Base-by-base conservation (phyloP, 768 basidiomycete species). In the Kwoniella dendrophila region DNA sequence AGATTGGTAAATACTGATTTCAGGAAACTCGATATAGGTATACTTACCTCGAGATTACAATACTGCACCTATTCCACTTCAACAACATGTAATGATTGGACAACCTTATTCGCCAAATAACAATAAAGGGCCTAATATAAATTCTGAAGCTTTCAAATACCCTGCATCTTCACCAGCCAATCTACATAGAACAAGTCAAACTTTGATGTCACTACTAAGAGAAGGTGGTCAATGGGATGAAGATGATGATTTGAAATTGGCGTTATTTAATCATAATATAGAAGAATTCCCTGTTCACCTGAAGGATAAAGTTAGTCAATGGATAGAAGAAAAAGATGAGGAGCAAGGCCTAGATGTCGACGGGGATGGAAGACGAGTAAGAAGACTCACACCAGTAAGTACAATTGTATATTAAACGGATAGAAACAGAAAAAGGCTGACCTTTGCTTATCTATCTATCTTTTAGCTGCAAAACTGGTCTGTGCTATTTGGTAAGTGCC, bases 161-260 rank as follows among this genome's bases (percentile, higher is more conserved):
- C 29, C 49, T 30, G 29, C 18, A 7, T 34, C 49, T 14, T 32
- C n/a, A n/a, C 49, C 30, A 20, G n/a, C n/a, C 49, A 30, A 44
- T 4, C 66, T 60, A 32, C 49, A 38, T 26, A 43, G 64, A n/a
- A 60, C 32, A 29, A 53, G 57, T 32, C 56, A 60, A 49, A 60
- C 59, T 2, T 56, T 74, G 52, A 71, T 71, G 62, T 67, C 72
- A 1, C 57, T 71, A 4, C 58, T 71, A 11, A 45, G 72, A 11
- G 69, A 74, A 64, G 69, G 72, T 24, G 72, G 67, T 10, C 72
- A 74, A 48, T 71, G 67, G 67, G 72, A 72, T 36, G 66, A 62
- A n/a, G 51, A 54, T 5, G 67, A 69, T 53, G 68, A 74, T 54
- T 22, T 66, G 58, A 20, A 49, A 8, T n/a, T 59, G 27, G 55